Percentiles rank a stretch among this genome's conserved stretches.
These are phyloP conservation scores for Limonium bicolor DNA, from an alignment of 148 eudicot genomes.

Conservation along the genomic window DNA sequence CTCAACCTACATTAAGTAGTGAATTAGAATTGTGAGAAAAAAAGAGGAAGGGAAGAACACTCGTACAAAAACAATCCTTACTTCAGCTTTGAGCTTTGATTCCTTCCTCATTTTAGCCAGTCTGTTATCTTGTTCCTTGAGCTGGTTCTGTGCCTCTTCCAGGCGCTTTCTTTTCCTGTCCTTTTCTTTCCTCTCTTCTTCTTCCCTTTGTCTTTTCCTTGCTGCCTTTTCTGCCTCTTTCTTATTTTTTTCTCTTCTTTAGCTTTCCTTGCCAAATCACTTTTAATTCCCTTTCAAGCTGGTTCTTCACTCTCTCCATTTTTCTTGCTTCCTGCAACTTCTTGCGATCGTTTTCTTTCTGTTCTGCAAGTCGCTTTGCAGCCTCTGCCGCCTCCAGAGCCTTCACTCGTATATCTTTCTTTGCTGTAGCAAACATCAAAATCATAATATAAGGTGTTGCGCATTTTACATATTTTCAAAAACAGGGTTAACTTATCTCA, in stretches of 20 bases:
- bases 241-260: slow-evolving; percentile 62
- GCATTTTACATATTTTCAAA: too few relatives aligned
- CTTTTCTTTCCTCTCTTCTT: slow-evolving; percentile 67
- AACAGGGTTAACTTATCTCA: too few relatives aligned
- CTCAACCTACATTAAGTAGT: slow-evolving; percentile 21
- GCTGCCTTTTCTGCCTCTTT: slow-evolving; percentile 55
- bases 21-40: slow-evolving; percentile 10
- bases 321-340: slow-evolving; percentile 71
- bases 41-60: slow-evolving; percentile 1
- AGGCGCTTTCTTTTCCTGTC: slow-evolving; percentile 62
- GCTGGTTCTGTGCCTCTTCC: slow-evolving; percentile 43
- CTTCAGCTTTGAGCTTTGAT: slow-evolving; percentile 19
- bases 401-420: slow-evolving; percentile 79
- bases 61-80: slow-evolving; percentile 5
- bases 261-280: slow-evolving; percentile 46
- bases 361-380: slow-evolving; percentile 61
- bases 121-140: slow-evolving; percentile 43
- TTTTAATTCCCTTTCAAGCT: slow-evolving; percentile 57
- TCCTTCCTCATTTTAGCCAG: slow-evolving; percentile 30
- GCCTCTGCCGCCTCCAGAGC: slow-evolving; percentile 87
- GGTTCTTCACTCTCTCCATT: slow-evolving; percentile 51
- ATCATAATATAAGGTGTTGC: background rate
- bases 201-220: slow-evolving; percentile 77
- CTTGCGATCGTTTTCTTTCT: slow-evolving; percentile 67
- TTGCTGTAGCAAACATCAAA: slow-evolving; percentile 25